Evolutionary conservation across 345 rosid species (phyloP), one percentile per base, ranked within the genome.

Genomic region (Chamaenerion angustifolium): DNA sequence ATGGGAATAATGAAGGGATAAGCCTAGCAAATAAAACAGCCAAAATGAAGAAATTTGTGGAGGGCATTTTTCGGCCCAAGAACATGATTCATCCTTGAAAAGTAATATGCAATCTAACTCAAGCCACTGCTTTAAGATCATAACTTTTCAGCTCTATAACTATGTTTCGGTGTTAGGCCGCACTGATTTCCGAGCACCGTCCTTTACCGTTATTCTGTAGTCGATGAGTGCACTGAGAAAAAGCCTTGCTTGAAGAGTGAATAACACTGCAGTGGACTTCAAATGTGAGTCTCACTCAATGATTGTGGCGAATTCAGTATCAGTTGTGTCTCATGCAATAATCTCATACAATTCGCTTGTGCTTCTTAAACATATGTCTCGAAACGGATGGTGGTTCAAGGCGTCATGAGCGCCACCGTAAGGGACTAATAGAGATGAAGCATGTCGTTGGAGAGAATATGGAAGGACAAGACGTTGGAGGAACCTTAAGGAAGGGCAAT

Each of bases 311-410:
- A 88, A 85, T 45, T 88, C 99, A 12, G 92, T 80, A 79, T 88
- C 99, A 57, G 68, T 73, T 46, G 72, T 63, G 76, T 93, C 99
- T 46, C 88, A 72, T 61, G 81, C 83, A 44, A 93, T 75, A 54
- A 88, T 74, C 60, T 93, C 86, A 68, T 93, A 93, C 48, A 93
- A 76, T 35, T 81, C 81, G 65, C 55, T 77, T 57, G 77, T 77
- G 58, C 88, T 93, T 68, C 97, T 76, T 73, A 93, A 63, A 61
- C 97, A 88, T 56, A 81, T 90, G 51, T 93, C 95, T 55, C 99
- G 76, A 60, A 93, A 93, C 57, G 97, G 86, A 53, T 61, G 73
- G 66, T 93, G 99, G 58, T 74, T 88, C 46, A 88, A 64, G 42
- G 77, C 95, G 76, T 88, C 97, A 54, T 57, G 51, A 85, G 64